Conservation (phyloP, 1,284 basidiomycete species). For the Pholiota adiposa region DNA sequence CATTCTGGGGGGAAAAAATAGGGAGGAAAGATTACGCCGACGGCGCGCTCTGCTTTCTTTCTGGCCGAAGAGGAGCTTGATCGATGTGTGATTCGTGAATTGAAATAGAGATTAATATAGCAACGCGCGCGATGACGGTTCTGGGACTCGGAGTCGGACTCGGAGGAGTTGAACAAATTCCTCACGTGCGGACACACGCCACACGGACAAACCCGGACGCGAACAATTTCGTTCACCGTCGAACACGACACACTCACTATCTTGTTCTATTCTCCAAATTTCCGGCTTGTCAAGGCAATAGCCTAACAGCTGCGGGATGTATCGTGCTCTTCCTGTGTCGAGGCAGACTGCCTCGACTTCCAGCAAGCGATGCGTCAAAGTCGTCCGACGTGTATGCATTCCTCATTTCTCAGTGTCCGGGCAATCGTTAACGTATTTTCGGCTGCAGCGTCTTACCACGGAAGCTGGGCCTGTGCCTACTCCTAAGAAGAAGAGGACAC, state of each 20-base stretch:
- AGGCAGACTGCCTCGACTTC: slow-evolving; percentile 52
- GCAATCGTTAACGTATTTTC: slow-evolving; percentile 11
- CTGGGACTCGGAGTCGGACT: too few species aligned
- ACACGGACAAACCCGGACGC: slow-evolving; percentile 41
- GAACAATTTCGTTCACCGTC: slow-evolving; percentile 28
- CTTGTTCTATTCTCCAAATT: slow-evolving; percentile 14
- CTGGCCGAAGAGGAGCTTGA: not conserved
- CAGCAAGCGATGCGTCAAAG: slow-evolving; percentile 49
- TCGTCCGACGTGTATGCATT: slow-evolving; percentile 56
- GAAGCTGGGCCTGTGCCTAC: slow-evolving; percentile 41
- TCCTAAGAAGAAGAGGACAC: slow-evolving; percentile 55
- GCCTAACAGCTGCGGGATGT: slow-evolving; percentile 46
- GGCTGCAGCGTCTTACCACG: slow-evolving; percentile 59
- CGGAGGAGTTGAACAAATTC: not conserved
- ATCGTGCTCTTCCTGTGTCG: slow-evolving; percentile 59
- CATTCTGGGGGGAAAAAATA: too few species aligned
- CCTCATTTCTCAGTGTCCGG: not conserved
- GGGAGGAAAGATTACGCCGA: too few species aligned
- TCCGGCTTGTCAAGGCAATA: slow-evolving; percentile 23
- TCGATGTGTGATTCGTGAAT: not conserved
- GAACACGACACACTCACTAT: slow-evolving; percentile 24
- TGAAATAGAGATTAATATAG: not conserved
- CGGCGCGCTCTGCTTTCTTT: not conserved
- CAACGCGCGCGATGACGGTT: not conserved
- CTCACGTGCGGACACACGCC: slow-evolving; percentile 8